These are phyloP conservation scores for Vitis rupestris DNA, from an alignment of 164 flowering plant genomes.

Conservation along the genomic window DNA sequence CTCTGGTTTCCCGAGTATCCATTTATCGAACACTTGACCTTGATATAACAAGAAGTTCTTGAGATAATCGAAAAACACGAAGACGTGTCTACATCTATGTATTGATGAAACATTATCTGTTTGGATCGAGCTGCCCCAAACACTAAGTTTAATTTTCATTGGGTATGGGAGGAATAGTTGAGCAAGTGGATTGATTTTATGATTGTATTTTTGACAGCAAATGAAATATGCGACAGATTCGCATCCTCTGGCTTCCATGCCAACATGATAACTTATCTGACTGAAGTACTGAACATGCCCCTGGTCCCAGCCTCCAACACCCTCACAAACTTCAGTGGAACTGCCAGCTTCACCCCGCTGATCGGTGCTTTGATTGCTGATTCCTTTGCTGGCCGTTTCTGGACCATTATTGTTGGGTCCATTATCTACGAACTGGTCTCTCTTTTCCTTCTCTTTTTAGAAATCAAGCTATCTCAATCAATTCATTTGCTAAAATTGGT, in stretches of 20 bases:
- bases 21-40: no score
- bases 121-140: no score
- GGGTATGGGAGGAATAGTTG: background rate
- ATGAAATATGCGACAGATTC: constrained; percentile 62
- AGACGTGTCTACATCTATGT: no score
- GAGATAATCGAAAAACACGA: no score
- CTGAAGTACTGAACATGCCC: constrained; percentile 60
- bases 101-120: no score
- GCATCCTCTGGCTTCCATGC: constrained; percentile 56
- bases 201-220: constrained; percentile 34
- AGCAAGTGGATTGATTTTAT: background rate
- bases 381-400: constrained; percentile 59
- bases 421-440: constrained; percentile 54
- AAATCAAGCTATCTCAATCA: no score
- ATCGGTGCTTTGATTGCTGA: constrained; percentile 68
- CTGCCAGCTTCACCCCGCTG: constrained; percentile 54
- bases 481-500: no score
- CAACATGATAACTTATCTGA: constrained; percentile 70
- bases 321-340: constrained; percentile 57
- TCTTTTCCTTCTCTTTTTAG: no score
- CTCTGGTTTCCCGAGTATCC: no score
- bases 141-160: no score
- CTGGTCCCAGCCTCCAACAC: constrained; percentile 64
- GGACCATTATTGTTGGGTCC: constrained; percentile 54
- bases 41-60: no score